Evolutionary conservation across 2,329 filamentous ascomycete genomes (phyloP).

Genomic region (Paraconiothyrium brasiliense): DNA sequence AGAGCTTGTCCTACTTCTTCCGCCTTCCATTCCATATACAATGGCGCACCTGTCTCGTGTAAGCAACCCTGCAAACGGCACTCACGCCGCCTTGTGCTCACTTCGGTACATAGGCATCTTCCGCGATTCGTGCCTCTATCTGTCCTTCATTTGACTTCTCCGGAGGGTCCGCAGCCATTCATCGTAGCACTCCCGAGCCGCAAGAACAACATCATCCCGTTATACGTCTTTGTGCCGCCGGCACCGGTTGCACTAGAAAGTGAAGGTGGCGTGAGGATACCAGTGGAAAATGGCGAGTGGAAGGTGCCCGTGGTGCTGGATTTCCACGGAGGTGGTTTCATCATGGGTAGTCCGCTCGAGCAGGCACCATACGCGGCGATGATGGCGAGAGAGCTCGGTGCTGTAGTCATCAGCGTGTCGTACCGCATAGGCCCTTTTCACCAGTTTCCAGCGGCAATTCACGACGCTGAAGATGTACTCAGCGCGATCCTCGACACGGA

Average conservation of each 20-base stretch:
- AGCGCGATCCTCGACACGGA: constrained; percentile 52
- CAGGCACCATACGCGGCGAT: constrained; percentile 59
- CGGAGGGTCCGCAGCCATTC: constrained; percentile 54
- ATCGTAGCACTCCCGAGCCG: constrained; percentile 52
- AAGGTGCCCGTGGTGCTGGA: constrained; percentile 53
- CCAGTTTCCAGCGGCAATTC: constrained; percentile 58
- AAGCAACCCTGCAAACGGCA: background rate
- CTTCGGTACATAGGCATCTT: constrained; percentile 29
- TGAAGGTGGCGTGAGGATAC: constrained; percentile 28
- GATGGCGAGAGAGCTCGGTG: constrained; percentile 54
- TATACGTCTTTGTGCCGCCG: constrained; percentile 55
- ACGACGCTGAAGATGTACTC: constrained; percentile 59
- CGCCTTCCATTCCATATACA: constrained; percentile 47
- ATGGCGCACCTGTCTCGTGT: constrained; percentile 50
- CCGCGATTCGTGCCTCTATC: constrained; percentile 49
- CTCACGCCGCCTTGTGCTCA: background rate
- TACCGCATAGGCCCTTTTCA: constrained; percentile 60
- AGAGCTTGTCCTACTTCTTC: constrained; percentile 48
- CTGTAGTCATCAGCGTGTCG: constrained; percentile 58
- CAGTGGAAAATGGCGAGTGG: constrained; percentile 39
- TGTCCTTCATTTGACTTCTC: constrained; percentile 51
- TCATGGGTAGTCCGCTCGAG: constrained; percentile 54
- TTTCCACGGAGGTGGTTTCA: constrained; percentile 57
- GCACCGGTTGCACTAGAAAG: constrained; percentile 40
- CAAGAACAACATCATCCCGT: constrained; percentile 48